Percentiles rank a stretch among this genome's conserved stretches.
phyloP scores from a whole-genome alignment of 441 rosid genomes.

The Erodium chrysanthum region DNA sequence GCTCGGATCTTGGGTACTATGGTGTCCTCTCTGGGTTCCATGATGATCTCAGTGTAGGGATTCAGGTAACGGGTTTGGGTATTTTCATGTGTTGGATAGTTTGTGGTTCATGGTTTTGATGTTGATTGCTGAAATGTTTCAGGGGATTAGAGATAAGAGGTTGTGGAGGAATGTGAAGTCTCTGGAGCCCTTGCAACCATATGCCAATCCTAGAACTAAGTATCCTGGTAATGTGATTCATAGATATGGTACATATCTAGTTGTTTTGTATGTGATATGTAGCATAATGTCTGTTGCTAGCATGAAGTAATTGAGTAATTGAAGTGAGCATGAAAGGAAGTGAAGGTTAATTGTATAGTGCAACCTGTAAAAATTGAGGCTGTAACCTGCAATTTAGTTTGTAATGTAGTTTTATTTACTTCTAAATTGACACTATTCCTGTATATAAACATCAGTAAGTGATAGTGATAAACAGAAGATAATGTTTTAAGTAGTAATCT shows the following conservation, averaged over 20 bases:
- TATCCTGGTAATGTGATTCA: constrained; percentile 15
- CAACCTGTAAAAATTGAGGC: not conserved
- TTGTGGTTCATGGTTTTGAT: not conserved
- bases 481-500: not conserved
- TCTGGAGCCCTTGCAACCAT: constrained; percentile 19
- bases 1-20: not conserved
- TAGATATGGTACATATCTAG: not conserved
- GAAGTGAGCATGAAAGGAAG: not conserved
- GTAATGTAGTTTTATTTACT: not conserved
- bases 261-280: not conserved
- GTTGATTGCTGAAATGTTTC: not conserved
- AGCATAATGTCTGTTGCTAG: not conserved
- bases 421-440: not conserved
- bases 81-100: not conserved
- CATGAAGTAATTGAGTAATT: not conserved
- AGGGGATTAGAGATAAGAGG: constrained; percentile 12
- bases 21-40: constrained; percentile 13
- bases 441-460: not conserved
- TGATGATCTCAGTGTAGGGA: constrained; percentile 13
- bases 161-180: constrained; percentile 22
- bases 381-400: not conserved
- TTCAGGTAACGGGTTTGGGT: constrained; percentile 5
- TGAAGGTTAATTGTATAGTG: not conserved
- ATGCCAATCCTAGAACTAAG: constrained; percentile 21
- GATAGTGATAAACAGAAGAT: not conserved